Base-by-base conservation (phyloP, 805 yeast species). In the Ogataea methylovora region DNA sequence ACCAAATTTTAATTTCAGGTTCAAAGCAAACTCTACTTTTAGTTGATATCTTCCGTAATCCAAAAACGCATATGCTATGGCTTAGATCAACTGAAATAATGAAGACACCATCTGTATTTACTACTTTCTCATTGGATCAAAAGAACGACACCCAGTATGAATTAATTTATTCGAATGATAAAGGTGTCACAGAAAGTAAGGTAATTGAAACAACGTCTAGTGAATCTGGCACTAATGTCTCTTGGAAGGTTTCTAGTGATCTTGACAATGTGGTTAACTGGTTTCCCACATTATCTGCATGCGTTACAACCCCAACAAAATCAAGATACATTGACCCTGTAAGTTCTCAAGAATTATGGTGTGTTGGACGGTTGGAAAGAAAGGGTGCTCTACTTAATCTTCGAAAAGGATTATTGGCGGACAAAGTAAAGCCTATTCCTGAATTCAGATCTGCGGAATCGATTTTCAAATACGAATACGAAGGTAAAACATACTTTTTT, bases 281-380 rank as follows among this genome's bases (percentile, higher is more conserved):
- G 46, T 48, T 43, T 28, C 62, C 62, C 4, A 37, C 49, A 1
- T 43, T 49, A 31, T 59, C 54, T 30, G 52, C 35, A 32, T 24
- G 35, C 1, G 25, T 53, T 8, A 46, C 52, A 4, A 27, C 35
- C 4, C 38, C 55, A 1, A 21, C 40, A 2, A 27, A 34, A 16
- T 30, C 47, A 4, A 46, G 39, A 14, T 32, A 39, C 22, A 46
- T 46, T 7, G 46, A 42, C 29, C 37, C 42, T 13, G 33, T 41
- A 2, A 37, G 53, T 8, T 40, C 47, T 3, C 39, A 52, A 21
- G 60, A 56, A 32, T 29, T 58, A 4, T 58, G 63, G 63, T 41
- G 49, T 24, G 32, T 47, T n/a, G 53, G 56, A 1, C 46, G 56
- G 12, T 32, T 40, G 14, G 56, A 42, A 7, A 35, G 36, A 13